phyloP scores from a whole-genome alignment of 140 eudicot species.

The Anethum foeniculum region DNA sequence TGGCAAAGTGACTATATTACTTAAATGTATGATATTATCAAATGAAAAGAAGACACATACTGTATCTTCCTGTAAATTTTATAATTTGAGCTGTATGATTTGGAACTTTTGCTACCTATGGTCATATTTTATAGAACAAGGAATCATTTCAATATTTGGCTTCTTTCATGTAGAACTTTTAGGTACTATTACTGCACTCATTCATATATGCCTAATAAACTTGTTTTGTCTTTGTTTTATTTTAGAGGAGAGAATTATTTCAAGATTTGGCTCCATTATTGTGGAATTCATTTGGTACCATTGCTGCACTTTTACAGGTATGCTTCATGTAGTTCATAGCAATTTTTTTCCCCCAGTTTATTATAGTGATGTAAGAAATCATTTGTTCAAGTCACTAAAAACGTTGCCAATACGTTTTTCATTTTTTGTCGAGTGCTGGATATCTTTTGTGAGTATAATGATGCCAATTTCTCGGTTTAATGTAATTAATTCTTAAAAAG shows the following conservation, averaged over 20 bases:
- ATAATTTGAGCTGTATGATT: conserved; percentile 8
- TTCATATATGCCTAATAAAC: conserved; percentile 29
- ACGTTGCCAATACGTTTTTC: background rate
- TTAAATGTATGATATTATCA: background rate
- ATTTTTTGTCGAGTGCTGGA: background rate
- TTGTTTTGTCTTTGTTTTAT: conserved; percentile 18
- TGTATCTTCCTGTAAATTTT: conserved; percentile 8
- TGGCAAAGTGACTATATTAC: background rate
- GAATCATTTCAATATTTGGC: conserved; percentile 46
- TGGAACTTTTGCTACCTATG: conserved; percentile 12
- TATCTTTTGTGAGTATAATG: too few relatives aligned
- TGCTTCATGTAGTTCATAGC: conserved; percentile 13
- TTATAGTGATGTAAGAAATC: background rate
- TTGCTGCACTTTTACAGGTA: conserved; percentile 64
- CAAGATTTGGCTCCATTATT: conserved; percentile 67
- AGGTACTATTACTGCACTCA: conserved; percentile 43
- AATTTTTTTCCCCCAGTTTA: background rate
- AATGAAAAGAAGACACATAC: background rate
- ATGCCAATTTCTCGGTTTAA: too few relatives aligned
- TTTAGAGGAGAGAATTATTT: conserved; percentile 51
- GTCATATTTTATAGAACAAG: conserved; percentile 31
- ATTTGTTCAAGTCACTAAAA: background rate
- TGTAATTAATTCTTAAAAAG: too few relatives aligned
- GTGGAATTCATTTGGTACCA: conserved; percentile 73
- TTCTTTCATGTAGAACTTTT: conserved; percentile 47